phyloP scores from a whole-genome alignment of 2,329 filamentous ascomycete genomes.

The Fusarium sp. region DNA sequence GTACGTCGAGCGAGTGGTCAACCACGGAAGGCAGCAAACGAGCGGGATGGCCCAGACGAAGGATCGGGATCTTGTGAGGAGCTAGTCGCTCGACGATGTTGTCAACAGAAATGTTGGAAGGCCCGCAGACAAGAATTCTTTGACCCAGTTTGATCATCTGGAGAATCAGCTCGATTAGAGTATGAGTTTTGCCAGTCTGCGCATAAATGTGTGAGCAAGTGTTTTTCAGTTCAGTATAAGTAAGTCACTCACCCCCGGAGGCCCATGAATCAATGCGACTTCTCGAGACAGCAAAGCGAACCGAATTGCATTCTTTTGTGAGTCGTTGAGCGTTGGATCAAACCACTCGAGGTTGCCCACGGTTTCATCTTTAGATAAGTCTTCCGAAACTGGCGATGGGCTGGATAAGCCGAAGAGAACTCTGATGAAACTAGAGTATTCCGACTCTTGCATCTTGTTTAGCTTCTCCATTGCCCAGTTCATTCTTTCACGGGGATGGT shows the following conservation, averaged over 20 bases:
- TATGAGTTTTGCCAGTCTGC: conserved; percentile 94
- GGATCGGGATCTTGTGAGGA: conserved; percentile 83
- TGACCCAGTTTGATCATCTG: conserved; percentile 80
- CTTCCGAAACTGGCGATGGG: conserved; percentile 57
- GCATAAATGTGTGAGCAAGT: conserved; percentile 2
- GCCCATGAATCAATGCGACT: conserved; percentile 91
- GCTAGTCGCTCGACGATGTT: conserved; percentile 95
- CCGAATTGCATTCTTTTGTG: conserved; percentile 74
- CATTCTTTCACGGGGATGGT: conserved; percentile 58
- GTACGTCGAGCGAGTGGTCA: conserved; percentile 87
- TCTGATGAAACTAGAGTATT: conserved; percentile 68
- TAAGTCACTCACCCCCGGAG: conserved; percentile 73
- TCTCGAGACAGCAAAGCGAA: conserved; percentile 87
- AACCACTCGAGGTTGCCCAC: conserved; percentile 65
- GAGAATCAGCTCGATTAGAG: conserved; percentile 92
- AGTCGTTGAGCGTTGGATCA: conserved; percentile 70
- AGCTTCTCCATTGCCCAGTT: conserved; percentile 69
- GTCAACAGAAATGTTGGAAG: conserved; percentile 96
- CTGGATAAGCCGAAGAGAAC: conserved; percentile 69
- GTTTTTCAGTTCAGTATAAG: neutral
- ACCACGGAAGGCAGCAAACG: conserved; percentile 88
- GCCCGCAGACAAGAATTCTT: conserved; percentile 90
- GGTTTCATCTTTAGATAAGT: conserved; percentile 55
- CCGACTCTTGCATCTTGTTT: conserved; percentile 64
- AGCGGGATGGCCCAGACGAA: conserved; percentile 92